Evolutionary conservation across 1,284 basidiomycete genomes (phyloP).

Genomic region (Cryptococcus sp.): DNA sequence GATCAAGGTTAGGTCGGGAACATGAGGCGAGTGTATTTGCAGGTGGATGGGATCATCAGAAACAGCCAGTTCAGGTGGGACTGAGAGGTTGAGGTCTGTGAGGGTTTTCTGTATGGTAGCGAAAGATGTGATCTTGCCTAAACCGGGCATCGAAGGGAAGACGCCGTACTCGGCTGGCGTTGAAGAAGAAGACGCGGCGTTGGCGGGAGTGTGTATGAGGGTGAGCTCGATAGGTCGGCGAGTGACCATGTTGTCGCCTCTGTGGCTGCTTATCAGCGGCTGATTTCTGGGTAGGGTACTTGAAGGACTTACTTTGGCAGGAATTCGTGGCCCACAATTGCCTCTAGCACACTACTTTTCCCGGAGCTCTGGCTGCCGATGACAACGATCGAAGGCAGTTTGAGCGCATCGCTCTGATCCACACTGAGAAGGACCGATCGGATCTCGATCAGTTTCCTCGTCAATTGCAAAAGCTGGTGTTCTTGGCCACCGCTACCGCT

Average conservation of each 20-base stretch:
- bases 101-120: slow-evolving; percentile 85
- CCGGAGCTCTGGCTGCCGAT: slow-evolving; percentile 98
- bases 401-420: slow-evolving; percentile 91
- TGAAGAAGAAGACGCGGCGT: slow-evolving; percentile 56
- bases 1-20: slow-evolving; percentile 95
- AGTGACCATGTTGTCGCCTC: slow-evolving; percentile 99
- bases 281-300: background rate
- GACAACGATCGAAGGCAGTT: slow-evolving; percentile 95
- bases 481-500: slow-evolving; percentile 27
- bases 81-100: slow-evolving; percentile 91
- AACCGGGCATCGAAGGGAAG: slow-evolving; percentile 69
- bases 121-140: slow-evolving; percentile 90
- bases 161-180: slow-evolving; percentile 85
- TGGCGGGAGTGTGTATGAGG: slow-evolving; percentile 81
- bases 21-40: slow-evolving; percentile 90
- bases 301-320: slow-evolving; percentile 77
- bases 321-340: slow-evolving; percentile 97
- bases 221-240: slow-evolving; percentile 97
- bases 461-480: slow-evolving; percentile 77
- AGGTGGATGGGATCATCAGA: slow-evolving; percentile 96
- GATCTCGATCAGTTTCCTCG: slow-evolving; percentile 94
- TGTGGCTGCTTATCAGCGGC: slow-evolving; percentile 9
- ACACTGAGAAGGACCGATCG: slow-evolving; percentile 89
- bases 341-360: slow-evolving; percentile 95
- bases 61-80: slow-evolving; percentile 83